phyloP scores from a whole-genome alignment of 495 filamentous ascomycete species.

The Coniosporium apollinis region DNA sequence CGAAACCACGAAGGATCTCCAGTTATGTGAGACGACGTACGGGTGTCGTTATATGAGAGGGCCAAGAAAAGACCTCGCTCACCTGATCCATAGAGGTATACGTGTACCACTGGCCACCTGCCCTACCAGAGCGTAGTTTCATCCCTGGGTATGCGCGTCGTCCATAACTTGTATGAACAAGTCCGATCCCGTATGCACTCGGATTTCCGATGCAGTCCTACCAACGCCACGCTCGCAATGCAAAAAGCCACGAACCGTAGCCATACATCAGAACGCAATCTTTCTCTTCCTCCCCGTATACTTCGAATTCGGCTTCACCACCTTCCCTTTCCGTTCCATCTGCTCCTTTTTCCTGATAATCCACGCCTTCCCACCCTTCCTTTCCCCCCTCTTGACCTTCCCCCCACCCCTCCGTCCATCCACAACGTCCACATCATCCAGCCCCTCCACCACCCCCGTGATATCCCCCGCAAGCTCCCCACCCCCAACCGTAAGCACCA shows the following conservation, averaged over 20 bases:
- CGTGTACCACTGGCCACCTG: too few relatives aligned
- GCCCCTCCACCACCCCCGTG: slow-evolving; percentile 64
- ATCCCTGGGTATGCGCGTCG: too few relatives aligned
- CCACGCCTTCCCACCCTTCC: slow-evolving; percentile 75
- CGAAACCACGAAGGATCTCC: too few relatives aligned
- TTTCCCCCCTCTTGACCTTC: slow-evolving; percentile 36
- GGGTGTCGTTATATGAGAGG: too few relatives aligned
- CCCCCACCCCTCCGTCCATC: slow-evolving; percentile 42
- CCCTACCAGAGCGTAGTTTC: too few relatives aligned
- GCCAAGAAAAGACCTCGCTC: too few relatives aligned
- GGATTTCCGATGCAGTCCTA: too few relatives aligned
- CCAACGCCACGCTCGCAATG: too few relatives aligned
- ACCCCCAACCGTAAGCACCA: slow-evolving; percentile 85
- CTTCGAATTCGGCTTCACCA: slow-evolving; percentile 77
- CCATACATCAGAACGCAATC: slow-evolving; percentile 30
- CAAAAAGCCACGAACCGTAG: background rate
- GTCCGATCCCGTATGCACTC: too few relatives aligned
- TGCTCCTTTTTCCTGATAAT: slow-evolving; percentile 91
- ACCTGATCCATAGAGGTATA: too few relatives aligned
- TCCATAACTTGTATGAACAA: too few relatives aligned
- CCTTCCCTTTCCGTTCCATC: slow-evolving; percentile 84
- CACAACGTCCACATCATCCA: slow-evolving; percentile 76
- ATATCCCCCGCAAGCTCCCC: slow-evolving; percentile 62
- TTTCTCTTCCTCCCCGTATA: slow-evolving; percentile 82
- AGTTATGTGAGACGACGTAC: too few relatives aligned